Base-by-base conservation (phyloP, 2,329 filamentous ascomycete species). In the Hymenoscyphus fructigenus region DNA sequence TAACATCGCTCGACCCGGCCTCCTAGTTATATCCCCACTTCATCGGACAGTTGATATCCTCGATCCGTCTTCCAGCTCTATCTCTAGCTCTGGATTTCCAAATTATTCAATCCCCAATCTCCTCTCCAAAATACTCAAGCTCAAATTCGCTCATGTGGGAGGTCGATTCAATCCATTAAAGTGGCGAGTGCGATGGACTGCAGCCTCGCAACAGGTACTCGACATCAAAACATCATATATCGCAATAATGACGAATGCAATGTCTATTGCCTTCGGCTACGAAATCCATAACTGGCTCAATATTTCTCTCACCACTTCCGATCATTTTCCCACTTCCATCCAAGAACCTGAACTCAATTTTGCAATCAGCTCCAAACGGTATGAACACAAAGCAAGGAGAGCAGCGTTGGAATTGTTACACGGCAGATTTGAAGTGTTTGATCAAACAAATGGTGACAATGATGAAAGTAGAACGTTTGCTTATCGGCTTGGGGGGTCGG, bases 161-260 rank as follows among this genome's bases (percentile, higher is more conserved):
- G n/a, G n/a, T 57, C 55, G 26, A 14, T 57, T 57, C 14, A 57
- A 57, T 36, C 55, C 55, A 23, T 26, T 57, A 4, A 28, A 57
- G 17, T 57, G 55, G 55, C 55, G 55, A 57, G 17, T 57, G 15
- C 55, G 55, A 32, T 36, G 55, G 32, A 36, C 14, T 32, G 55
- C 28, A 10, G 55, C 55, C 6, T 57, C 32, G 3, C 55, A 57
- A 23, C 55, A 57, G 29, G 32, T n/a, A n/a, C n/a, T 57, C n/a
- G 28, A 57, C 26, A 57, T 10, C 2, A 36, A 23, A n/a, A 20
- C 28, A 17, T 28, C 55, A 3, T 32, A 17, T 26, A 10, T 57
- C n/a, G 32, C 55, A 1, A 20, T 57, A 57, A 57, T 57, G 55
- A 15, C 55, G n/a, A 57, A 57, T 29, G 28, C 55, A n/a, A 57